Conservation (phyloP, 176 grass and related monocot genomes). For the Oryza officinalis region DNA sequence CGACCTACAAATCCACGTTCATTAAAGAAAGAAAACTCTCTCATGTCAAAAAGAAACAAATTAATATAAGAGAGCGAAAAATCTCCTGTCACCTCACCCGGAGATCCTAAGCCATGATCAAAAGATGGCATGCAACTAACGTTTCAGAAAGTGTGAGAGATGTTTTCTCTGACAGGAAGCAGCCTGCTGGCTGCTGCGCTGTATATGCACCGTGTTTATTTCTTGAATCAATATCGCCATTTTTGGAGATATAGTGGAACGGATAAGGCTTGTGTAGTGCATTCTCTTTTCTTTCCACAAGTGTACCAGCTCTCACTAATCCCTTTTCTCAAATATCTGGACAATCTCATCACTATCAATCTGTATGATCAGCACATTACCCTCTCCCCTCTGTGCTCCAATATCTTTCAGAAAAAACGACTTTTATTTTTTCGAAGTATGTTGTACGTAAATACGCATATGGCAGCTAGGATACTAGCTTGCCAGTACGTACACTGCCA, state of each 20-base stretch:
- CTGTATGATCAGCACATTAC: neutral
- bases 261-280: slow-evolving; percentile 27
- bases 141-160: neutral
- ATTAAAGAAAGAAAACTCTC: neutral
- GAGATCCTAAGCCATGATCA: slow-evolving; percentile 5
- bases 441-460: neutral
- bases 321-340: slow-evolving; percentile 16
- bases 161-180: neutral
- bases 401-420: neutral
- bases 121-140: neutral
- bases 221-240: neutral
- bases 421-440: neutral
- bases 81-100: neutral
- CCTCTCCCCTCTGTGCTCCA: neutral
- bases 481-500: neutral
- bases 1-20: neutral
- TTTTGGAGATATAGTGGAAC: neutral
- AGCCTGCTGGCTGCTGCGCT: neutral
- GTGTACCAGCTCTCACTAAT: neutral
- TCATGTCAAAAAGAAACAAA: neutral
- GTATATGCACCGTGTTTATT: neutral
- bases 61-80: neutral
- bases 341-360: neutral
- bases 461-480: neutral
- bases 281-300: slow-evolving; percentile 21